Evolutionary conservation across 306 rosid species (phyloP), one percentile per base, ranked within the genome.

Genomic region (Astragalus membranaceus): DNA sequence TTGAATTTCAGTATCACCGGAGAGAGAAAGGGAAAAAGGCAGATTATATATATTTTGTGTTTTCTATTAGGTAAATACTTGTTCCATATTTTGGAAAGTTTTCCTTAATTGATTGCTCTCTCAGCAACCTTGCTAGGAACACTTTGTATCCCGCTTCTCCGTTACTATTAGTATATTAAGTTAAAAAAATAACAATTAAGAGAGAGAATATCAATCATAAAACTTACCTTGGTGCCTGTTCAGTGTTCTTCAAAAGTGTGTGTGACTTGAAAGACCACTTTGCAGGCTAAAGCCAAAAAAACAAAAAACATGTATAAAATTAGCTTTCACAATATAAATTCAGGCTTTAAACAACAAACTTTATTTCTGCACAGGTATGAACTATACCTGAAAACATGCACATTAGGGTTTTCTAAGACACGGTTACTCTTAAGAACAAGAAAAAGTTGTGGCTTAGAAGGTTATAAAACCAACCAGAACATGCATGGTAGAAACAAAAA

Each of bases 191-290:
- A 42, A 50, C 52, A 16, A 65, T 64, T 32, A 43, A 54, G 33
- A 20, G 44, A 3, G 72, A 16, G 42, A 64, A 12, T 50, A 42
- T 73, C 47, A 72, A 74, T 39, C 51, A 73, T 53, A 70, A 63
- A 48, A 57, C 53, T 56, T 80, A 90, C 97, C 98, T 90, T 39
- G 95, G 95, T 64, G 97, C 98, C 68, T 81, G 96, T 79, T 94
- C 98, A 4, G 83, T 83, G 82, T 81, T 90, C 95, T 91, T 94
- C 94, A 94, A 88, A 78, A 88, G 64, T 5, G 97, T 90, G 81
- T 85, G 81, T 1, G 98, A 90, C 80, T 85, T 88, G 73, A 90
- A 94, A 43, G 96, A 84, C 98, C 98, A 94, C 77, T 84, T 90
- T 32, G 83, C 61, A 67, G 98, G 98, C 98, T 94, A 85, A 75